Evolutionary conservation across 495 filamentous ascomycete genomes (phyloP).

Genomic region (Aspergillus ellipticus): DNA sequence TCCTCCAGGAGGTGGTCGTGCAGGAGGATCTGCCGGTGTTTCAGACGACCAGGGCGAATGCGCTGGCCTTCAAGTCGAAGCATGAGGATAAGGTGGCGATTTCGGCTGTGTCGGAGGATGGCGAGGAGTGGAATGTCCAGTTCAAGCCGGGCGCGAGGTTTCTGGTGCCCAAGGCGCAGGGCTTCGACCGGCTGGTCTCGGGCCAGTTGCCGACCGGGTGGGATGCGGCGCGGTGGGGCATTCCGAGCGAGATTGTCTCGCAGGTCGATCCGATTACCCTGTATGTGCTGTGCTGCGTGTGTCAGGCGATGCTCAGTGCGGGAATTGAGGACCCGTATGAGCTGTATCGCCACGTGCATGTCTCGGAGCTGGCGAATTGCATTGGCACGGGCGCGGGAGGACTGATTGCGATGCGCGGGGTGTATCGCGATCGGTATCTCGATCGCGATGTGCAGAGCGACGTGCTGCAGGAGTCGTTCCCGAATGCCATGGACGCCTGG

Average conservation of each 20-base stretch:
- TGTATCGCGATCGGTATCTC: slow-evolving; percentile 94
- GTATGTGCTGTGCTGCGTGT: slow-evolving; percentile 85
- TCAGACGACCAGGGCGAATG: slow-evolving; percentile 90
- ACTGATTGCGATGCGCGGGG: slow-evolving; percentile 71
- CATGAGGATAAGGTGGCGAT: slow-evolving; percentile 94
- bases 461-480: slow-evolving; percentile 96
- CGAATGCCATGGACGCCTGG: slow-evolving; percentile 98
- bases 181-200: slow-evolving; percentile 90
- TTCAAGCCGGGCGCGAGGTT: slow-evolving; percentile 82
- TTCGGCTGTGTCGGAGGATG: slow-evolving; percentile 80
- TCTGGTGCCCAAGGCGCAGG: slow-evolving; percentile 88
- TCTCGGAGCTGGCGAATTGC: slow-evolving; percentile 95
- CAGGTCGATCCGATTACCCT: slow-evolving; percentile 95
- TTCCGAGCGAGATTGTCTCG: slow-evolving; percentile 90
- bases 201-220: slow-evolving; percentile 94
- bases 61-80: slow-evolving; percentile 89
- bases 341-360: slow-evolving; percentile 97
- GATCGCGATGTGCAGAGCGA: slow-evolving; percentile 96
- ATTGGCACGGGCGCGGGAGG: slow-evolving; percentile 87
- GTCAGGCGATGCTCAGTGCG: slow-evolving; percentile 78
- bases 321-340: slow-evolving; percentile 98
- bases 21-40: slow-evolving; percentile 96
- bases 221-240: slow-evolving; percentile 88
- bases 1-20: slow-evolving; percentile 92
- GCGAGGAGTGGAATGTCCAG: slow-evolving; percentile 28